phyloP scores from a whole-genome alignment of 331 rosid species.

The Rhamnella rubrinervis region DNA sequence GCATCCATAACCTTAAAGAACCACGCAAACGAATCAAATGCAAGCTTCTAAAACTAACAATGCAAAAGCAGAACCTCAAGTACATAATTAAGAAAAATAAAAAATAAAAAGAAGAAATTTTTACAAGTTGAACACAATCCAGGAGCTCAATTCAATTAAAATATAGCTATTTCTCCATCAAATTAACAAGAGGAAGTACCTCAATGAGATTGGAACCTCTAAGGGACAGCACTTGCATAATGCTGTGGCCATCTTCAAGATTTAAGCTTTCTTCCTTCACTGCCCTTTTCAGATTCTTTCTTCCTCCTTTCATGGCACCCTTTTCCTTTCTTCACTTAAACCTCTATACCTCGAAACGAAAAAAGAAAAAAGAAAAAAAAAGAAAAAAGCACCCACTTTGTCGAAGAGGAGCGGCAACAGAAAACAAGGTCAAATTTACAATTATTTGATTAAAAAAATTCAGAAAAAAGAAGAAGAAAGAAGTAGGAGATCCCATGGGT shows the following conservation, averaged over 20 bases:
- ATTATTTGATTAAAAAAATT: no score
- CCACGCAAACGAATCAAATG: constrained; percentile 8
- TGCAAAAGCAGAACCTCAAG: background rate
- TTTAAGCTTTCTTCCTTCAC: constrained; percentile 42
- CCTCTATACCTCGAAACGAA: no score
- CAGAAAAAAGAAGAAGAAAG: no score
- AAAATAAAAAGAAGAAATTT: background rate
- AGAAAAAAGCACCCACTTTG: no score
- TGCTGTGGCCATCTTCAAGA: constrained; percentile 54
- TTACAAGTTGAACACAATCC: background rate
- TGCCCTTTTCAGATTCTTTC: constrained; percentile 85
- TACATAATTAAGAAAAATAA: background rate
- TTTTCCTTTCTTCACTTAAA: background rate
- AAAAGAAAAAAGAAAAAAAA: no score
- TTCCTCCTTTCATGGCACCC: constrained; percentile 72
- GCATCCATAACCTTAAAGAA: constrained; percentile 76
- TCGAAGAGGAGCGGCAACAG: no score
- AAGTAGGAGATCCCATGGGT: no score
- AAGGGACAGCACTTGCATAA: constrained; percentile 77
- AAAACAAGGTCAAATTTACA: no score
- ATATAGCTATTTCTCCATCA: background rate
- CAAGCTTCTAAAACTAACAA: background rate
- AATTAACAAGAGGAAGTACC: constrained; percentile 35
- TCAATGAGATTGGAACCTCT: constrained; percentile 84
- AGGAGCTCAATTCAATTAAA: background rate